Percentiles rank a stretch among this genome's conserved stretches.
Conservation (phyloP, 805 yeast species). For the Lipomyces kockii region DNA sequence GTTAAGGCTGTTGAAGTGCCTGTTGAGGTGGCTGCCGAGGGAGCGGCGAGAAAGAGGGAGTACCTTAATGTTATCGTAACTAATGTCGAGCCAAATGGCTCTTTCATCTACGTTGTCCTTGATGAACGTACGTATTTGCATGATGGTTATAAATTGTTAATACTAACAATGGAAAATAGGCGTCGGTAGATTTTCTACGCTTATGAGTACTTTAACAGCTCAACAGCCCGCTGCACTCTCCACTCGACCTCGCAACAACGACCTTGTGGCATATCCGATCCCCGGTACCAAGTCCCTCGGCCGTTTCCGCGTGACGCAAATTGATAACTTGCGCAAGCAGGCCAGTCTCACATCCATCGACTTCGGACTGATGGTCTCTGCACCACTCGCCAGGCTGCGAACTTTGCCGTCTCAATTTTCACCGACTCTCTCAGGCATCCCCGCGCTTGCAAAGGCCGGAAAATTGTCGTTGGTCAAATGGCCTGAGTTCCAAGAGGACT, state of each 20-base stretch:
- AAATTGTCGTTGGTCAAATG: slow-evolving; percentile 26
- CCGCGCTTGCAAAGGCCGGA: slow-evolving; percentile 37
- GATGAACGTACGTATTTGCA: slow-evolving; percentile 19
- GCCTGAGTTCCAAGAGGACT: slow-evolving; percentile 33
- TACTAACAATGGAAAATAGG: background rate
- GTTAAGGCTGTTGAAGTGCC: slow-evolving; percentile 42
- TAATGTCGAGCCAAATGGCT: slow-evolving; percentile 42
- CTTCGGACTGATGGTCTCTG: slow-evolving; percentile 29
- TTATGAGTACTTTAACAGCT: slow-evolving; percentile 22
- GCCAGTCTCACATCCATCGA: slow-evolving; percentile 29
- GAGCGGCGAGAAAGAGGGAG: slow-evolving; percentile 35
- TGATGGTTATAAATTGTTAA: background rate
- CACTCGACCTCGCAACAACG: slow-evolving; percentile 26
- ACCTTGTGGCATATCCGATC: slow-evolving; percentile 22
- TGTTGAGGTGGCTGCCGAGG: slow-evolving; percentile 31
- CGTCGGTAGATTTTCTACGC: background rate
- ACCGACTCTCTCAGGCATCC: slow-evolving; percentile 17
- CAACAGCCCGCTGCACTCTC: slow-evolving; percentile 6
- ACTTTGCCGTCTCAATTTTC: slow-evolving; percentile 20
- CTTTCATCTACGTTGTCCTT: slow-evolving; percentile 31
- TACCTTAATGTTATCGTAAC: slow-evolving; percentile 48
- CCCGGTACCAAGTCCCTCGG: slow-evolving; percentile 25
- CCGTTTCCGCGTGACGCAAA: slow-evolving; percentile 27
- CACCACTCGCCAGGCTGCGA: slow-evolving; percentile 27
- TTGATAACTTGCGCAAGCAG: slow-evolving; percentile 18